Conservation (phyloP, 1,284 basidiomycete genomes). For the Leccinum solheimii region DNA sequence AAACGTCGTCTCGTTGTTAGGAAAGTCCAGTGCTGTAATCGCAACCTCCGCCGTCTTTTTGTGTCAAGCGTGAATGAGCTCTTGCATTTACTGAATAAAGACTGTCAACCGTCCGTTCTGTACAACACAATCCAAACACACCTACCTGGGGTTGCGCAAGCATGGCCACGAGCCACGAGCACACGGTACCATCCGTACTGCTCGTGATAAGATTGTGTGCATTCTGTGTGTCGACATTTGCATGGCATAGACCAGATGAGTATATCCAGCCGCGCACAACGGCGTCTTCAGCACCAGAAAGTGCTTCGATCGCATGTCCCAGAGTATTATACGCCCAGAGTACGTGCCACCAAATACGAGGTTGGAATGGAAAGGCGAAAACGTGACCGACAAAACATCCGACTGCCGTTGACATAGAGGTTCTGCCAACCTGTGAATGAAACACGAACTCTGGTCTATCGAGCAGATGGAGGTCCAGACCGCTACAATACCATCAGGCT, state of each 20-base stretch:
- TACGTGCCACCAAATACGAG: slow-evolving; percentile 97
- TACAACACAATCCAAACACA: background rate
- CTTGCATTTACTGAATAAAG: slow-evolving; percentile 76
- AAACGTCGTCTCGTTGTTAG: slow-evolving; percentile 93
- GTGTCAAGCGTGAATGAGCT: slow-evolving; percentile 82
- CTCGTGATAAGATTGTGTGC: slow-evolving; percentile 96
- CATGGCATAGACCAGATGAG: slow-evolving; percentile 97
- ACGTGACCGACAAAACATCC: slow-evolving; percentile 93
- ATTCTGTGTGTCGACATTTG: slow-evolving; percentile 97
- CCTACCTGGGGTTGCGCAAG: slow-evolving; percentile 90
- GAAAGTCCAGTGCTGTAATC: slow-evolving; percentile 90
- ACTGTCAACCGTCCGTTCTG: slow-evolving; percentile 1
- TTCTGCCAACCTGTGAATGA: slow-evolving; percentile 80
- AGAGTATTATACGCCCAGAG: slow-evolving; percentile 95
- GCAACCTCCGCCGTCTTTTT: slow-evolving; percentile 96
- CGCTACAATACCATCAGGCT: slow-evolving; percentile 94
- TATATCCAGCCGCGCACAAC: slow-evolving; percentile 91
- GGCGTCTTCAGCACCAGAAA: slow-evolving; percentile 96
- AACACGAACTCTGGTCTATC: slow-evolving; percentile 98
- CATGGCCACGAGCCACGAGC: slow-evolving; percentile 98
- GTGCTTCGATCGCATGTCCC: slow-evolving; percentile 98
- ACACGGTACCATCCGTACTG: slow-evolving; percentile 95
- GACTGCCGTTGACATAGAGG: slow-evolving; percentile 58
- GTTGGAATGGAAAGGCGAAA: slow-evolving; percentile 98
- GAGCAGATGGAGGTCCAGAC: slow-evolving; percentile 94